phyloP scores from a whole-genome alignment of 2,329 filamentous ascomycete species.

The Aaosphaeria arxii region DNA sequence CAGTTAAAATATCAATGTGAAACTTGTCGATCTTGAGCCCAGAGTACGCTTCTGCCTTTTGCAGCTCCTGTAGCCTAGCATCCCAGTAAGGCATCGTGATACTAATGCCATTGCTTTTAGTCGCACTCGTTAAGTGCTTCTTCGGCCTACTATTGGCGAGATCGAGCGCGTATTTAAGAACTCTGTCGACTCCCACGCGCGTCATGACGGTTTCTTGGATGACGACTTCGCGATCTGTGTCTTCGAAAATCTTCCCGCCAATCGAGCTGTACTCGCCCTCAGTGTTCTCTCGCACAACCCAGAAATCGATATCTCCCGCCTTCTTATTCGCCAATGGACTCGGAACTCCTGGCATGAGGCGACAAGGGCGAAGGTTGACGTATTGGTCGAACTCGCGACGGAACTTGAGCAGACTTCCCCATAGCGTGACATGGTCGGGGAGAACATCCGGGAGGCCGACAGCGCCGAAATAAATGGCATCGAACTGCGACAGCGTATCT shows the following conservation, averaged over 20 bases:
- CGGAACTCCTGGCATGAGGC: conserved; percentile 58
- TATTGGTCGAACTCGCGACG: conserved; percentile 56
- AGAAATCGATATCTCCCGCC: conserved; percentile 63
- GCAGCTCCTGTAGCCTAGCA: conserved; percentile 56
- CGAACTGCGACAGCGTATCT: conserved; percentile 49
- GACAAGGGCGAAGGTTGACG: conserved; percentile 58
- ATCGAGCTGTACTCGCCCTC: conserved; percentile 67
- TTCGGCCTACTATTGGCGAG: conserved; percentile 55
- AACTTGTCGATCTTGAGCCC: conserved; percentile 64
- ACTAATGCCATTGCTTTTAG: conserved; percentile 64
- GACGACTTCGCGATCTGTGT: conserved; percentile 54
- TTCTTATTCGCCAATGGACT: conserved; percentile 55
- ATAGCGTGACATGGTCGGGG: conserved; percentile 56
- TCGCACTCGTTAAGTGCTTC: conserved; percentile 61
- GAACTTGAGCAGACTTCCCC: conserved; percentile 55
- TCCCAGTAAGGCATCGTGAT: conserved; percentile 70
- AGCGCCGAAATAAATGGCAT: conserved; percentile 59
- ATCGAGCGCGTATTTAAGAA: conserved; percentile 64
- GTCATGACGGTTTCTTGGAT: conserved; percentile 65
- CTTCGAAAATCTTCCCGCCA: conserved; percentile 59
- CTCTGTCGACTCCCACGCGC: conserved; percentile 55
- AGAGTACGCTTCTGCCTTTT: conserved; percentile 50
- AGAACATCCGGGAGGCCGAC: conserved; percentile 57
- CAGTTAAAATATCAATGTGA: conserved; percentile 66
- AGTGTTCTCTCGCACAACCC: conserved; percentile 65